Base-by-base conservation (phyloP, 352 stramenopile species). In the Phytophthora meadii region DNA sequence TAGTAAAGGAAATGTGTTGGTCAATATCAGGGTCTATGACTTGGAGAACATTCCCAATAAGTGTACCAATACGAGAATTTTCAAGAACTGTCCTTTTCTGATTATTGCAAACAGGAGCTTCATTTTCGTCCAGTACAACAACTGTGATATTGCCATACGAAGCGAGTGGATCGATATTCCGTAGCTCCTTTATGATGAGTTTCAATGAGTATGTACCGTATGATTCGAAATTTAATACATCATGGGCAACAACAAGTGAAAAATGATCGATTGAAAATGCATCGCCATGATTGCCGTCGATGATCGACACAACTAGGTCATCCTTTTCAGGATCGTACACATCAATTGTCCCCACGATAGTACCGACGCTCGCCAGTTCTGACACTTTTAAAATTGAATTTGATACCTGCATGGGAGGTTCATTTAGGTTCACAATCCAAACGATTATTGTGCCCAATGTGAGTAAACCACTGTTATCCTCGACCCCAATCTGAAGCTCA, bases 361-460 rank as follows among this genome's bases (percentile, higher is more conserved):
- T 46, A 2, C 61, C 66, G 14, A 44, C 37, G 28, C 4, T 46
- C 37, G 60, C 54, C 9, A 40, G 46, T 72, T 79, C 71, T 17
- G 42, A 55, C 6, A 79, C 50, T 24, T 54, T 53, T 25, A 79
- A 15, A 22, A 41, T 47, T 0, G 54, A 57, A 24, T 61, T 68
- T 12, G 39, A 14, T n/a, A 41, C 17, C 10, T 74, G 17, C n/a
- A 42, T 45, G 2, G 71, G 71, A 34, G 58, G 30, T 69, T 79
- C 71, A 25, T 79, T 63, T 15, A 74, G 54, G 15, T 76, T 60
- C n/a, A 76, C 41, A 34, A 79, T 55, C 71, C 71, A 79, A 24
- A 79, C 54, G n/a, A 40, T 64, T 7, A 63, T 40, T 2, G 37
- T 49, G 12, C 46, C 53, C n/a, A 45, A 15, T 3, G 58, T 32